These are phyloP conservation scores for Sporothrix brasiliensis DNA, from an alignment of 2,329 filamentous ascomycete genomes.

Conservation along the genomic window DNA sequence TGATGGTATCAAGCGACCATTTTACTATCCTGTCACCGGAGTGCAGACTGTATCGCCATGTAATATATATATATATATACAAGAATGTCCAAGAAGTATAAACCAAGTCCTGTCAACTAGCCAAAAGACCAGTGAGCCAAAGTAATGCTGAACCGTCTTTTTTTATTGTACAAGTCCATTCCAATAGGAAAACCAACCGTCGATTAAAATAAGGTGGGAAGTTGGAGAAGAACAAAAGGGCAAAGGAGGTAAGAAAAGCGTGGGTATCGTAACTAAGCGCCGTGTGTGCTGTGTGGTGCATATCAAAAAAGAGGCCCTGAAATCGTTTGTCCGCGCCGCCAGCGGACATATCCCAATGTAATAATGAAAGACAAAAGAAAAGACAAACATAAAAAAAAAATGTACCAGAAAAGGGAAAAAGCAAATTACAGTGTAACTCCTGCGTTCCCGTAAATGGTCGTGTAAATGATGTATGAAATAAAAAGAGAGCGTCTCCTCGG, in stretches of 20 bases:
- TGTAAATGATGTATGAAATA: neutral
- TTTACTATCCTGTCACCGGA: neutral
- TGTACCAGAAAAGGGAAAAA: neutral
- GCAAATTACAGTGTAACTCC: neutral
- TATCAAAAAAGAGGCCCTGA: neutral
- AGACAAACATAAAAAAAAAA: neutral
- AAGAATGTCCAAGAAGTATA: neutral
- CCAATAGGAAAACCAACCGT: neutral
- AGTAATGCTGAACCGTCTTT: neutral
- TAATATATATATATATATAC: neutral
- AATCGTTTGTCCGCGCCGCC: slow-evolving; percentile 23
- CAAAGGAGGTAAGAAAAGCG: slow-evolving; percentile 1
- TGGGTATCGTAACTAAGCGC: slow-evolving; percentile 33
- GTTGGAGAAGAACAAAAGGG: neutral
- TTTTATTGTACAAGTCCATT: slow-evolving; percentile 9
- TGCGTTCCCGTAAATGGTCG: neutral
- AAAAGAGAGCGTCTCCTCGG: neutral
- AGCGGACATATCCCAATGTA: slow-evolving; percentile 16
- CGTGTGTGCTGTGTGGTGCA: slow-evolving; percentile 16
- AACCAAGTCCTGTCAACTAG: slow-evolving; percentile 2
- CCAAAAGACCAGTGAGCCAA: neutral
- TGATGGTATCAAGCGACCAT: neutral
- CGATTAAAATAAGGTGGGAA: slow-evolving; percentile 2
- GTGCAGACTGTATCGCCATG: neutral
- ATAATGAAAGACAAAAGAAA: too few relatives aligned